Base-by-base conservation (phyloP, 2,329 filamentous ascomycete species). In the Pseudocercospora eumusae region DNA sequence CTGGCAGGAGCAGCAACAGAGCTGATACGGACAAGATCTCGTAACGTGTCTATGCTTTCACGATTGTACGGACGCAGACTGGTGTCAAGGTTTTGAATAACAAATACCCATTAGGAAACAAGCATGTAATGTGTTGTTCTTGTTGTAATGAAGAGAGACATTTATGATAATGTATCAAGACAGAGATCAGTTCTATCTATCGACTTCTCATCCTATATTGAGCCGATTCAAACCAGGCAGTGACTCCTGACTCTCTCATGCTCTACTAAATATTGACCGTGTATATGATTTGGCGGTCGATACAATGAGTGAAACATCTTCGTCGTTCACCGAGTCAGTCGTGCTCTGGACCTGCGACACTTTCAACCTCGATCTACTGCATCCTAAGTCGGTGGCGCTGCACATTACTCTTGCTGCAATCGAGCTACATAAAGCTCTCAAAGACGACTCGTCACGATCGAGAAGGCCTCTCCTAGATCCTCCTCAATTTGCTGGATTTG, bases 131-230 rank as follows among this genome's bases (percentile, higher is more conserved):
- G 50, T 31, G 28, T 13, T 23, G n/a, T 53, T 13, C 50, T 53
- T 53, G 4, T 54, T 54, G n/a, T 54, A 54, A 54, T 54, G 11
- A 9, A 7, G 11, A 33, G 50, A 54, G 47, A 54, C 2, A 33
- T 54, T 25, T 54, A 36, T 36, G 50, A 54, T 54, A 54, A 54
- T 54, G 50, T 54, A 54, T 54, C 28, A 54, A 36, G 50, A 54
- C 50, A 28, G 25, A 31, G 23, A 25, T 25, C 11, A 28, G 7
- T 31, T 15, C 49, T 23, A 31, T 15, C 49, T 28, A 20, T 7
- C 13, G 18, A 20, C 18, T 25, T 50, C 21, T 25, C 8, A 2
- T 27, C 6, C 21, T 21, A 25, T 10, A 25, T 23, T 11, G 2
- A 31, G 28, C 28, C 28, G 9, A 5, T 31, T 31, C 10, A 11